phyloP scores from a whole-genome alignment of 1,284 basidiomycete genomes.

The Trichosporon ovoides region DNA sequence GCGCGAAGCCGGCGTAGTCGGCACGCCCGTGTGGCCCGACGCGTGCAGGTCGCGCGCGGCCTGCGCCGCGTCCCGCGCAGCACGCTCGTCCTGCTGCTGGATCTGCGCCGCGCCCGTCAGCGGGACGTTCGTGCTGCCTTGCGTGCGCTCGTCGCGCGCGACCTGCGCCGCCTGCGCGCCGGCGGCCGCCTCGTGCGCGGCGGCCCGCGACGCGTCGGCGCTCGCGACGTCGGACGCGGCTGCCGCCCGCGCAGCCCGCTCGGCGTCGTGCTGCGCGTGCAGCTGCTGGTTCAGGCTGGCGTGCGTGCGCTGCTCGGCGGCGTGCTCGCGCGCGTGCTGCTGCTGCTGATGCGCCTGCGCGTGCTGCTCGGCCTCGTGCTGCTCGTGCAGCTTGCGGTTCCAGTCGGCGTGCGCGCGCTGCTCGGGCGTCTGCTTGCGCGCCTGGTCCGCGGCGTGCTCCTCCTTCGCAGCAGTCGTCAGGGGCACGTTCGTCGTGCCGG shows the following conservation, averaged over 20 bases:
- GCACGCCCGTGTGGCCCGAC: not conserved
- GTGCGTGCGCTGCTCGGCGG: not conserved
- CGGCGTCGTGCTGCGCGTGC: not conserved
- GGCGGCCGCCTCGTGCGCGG: not conserved
- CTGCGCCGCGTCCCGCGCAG: not conserved
- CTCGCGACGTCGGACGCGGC: not conserved
- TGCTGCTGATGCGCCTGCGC: slow-evolving; percentile 47
- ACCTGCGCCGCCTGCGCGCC: not conserved
- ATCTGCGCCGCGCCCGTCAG: not conserved
- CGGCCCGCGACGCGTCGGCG: not conserved
- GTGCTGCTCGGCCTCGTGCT: no score
- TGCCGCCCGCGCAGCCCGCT: not conserved
- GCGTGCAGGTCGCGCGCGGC: not conserved
- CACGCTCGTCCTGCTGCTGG: slow-evolving; percentile 2
- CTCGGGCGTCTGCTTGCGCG: slow-evolving; percentile 22
- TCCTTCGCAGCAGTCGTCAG: not conserved
- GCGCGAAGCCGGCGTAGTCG: not conserved
- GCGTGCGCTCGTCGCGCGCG: not conserved
- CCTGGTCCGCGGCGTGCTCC: not conserved
- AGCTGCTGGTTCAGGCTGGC: not conserved
- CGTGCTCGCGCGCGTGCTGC: not conserved
- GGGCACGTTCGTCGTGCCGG: not conserved
- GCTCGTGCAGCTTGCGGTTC: no score
- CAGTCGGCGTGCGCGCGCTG: not conserved
- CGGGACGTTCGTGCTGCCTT: not conserved